These are phyloP conservation scores for Parastagonospora nodorum DNA, from an alignment of 2,329 filamentous ascomycete species.

Conservation along the genomic window DNA sequence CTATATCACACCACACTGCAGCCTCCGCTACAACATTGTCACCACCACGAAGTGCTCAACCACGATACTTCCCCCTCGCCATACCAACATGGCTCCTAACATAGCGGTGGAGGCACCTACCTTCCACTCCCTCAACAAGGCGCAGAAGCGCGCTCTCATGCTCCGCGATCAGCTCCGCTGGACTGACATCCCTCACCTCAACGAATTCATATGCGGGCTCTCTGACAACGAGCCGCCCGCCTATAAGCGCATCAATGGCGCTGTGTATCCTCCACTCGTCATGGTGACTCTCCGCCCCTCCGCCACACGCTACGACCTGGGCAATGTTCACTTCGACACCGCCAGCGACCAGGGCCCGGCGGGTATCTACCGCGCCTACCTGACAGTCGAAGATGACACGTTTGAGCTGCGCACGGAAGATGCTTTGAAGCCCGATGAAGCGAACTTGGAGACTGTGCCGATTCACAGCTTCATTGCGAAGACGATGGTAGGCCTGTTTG, in stretches of 20 bases:
- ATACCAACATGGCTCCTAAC: slow-evolving; percentile 1
- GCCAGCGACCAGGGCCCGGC: slow-evolving; percentile 2
- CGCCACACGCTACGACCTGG: slow-evolving; percentile 32
- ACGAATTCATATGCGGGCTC: slow-evolving; percentile 33
- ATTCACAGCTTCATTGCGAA: slow-evolving; percentile 32
- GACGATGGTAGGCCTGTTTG: slow-evolving; percentile 29
- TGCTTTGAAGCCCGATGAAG: slow-evolving; percentile 20
- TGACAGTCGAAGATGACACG: slow-evolving; percentile 23
- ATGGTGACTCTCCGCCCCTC: slow-evolving; percentile 27
- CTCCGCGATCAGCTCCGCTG: slow-evolving; percentile 36
- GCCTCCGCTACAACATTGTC: not conserved
- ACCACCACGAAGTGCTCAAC: not conserved
- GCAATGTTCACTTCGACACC: slow-evolving; percentile 33
- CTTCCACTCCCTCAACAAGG: slow-evolving; percentile 26
- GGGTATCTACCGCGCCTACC: slow-evolving; percentile 10
- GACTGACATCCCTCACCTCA: slow-evolving; percentile 26
- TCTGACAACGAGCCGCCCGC: slow-evolving; percentile 33
- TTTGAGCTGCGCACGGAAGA: slow-evolving; percentile 27
- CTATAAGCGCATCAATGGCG: slow-evolving; percentile 29
- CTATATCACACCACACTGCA: not conserved
- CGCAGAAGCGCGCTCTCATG: slow-evolving; percentile 34
- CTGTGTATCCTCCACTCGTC: slow-evolving; percentile 23
- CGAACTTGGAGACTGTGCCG: slow-evolving; percentile 17
- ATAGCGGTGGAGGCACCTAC: slow-evolving; percentile 21
- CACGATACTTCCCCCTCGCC: not conserved